Percentiles rank a stretch among this genome's conserved stretches.
phyloP scores from a whole-genome alignment of 164 flowering plant genomes.

The Chloranthus sessilifolius region DNA sequence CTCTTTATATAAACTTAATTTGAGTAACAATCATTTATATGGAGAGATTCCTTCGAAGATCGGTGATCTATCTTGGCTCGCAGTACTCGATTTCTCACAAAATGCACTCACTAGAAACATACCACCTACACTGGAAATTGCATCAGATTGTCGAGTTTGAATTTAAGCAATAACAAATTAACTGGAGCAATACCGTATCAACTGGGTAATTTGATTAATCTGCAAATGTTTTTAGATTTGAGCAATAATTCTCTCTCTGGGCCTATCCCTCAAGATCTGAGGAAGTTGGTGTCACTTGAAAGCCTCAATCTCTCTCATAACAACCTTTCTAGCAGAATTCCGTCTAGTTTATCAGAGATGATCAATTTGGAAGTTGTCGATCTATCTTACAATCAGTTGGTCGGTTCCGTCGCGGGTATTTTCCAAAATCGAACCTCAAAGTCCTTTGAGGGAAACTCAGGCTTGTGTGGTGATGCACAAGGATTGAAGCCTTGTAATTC shows the following conservation, averaged over 20 bases:
- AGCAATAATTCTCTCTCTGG: slow-evolving; percentile 8
- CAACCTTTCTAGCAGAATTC: no score
- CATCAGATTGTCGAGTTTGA: not conserved
- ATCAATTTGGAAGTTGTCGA: slow-evolving; percentile 1
- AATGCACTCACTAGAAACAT: slow-evolving; percentile 1
- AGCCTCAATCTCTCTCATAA: no score
- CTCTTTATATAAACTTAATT: not conserved
- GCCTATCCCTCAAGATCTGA: slow-evolving; percentile 7
- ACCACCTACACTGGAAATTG: not conserved
- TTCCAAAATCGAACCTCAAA: slow-evolving; percentile 12
- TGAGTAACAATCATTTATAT: slow-evolving; percentile 5
- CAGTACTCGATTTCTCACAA: not conserved
- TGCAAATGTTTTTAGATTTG: slow-evolving; percentile 2
- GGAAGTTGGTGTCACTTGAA: no score
- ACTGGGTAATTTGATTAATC: not conserved
- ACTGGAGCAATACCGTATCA: slow-evolving; percentile 6
- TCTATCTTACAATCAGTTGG: slow-evolving; percentile 7
- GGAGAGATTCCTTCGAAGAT: not conserved
- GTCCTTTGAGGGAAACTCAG: slow-evolving; percentile 16
- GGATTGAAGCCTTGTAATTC: slow-evolving; percentile 30
- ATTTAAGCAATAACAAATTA: not conserved
- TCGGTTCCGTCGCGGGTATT: slow-evolving; percentile 1
- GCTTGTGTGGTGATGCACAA: slow-evolving; percentile 38
- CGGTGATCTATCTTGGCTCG: not conserved
- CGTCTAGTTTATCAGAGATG: not conserved